Conservation (phyloP, 2,329 filamentous ascomycete genomes). For the Colletotrichum sp. region DNA sequence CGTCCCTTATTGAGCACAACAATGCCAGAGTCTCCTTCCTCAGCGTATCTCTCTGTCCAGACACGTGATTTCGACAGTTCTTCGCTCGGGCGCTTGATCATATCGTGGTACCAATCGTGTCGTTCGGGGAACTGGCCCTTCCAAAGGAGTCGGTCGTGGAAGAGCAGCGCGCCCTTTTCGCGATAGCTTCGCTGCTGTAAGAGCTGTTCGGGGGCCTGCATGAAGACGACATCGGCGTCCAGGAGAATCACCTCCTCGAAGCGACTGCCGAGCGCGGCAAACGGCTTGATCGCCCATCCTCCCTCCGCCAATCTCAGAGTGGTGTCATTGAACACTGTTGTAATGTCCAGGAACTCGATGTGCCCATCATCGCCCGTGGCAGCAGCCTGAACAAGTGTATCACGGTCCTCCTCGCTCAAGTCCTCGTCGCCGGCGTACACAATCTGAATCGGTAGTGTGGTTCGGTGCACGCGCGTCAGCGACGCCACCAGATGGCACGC, state of each 20-base stretch:
- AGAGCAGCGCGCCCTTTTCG: slow-evolving; percentile 39
- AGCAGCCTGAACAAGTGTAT: slow-evolving; percentile 26
- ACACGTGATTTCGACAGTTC: slow-evolving; percentile 38
- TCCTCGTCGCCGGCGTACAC: slow-evolving; percentile 41
- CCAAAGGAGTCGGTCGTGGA: slow-evolving; percentile 47
- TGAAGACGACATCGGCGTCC: slow-evolving; percentile 44
- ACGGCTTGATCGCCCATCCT: slow-evolving; percentile 47
- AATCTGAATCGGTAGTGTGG: slow-evolving; percentile 38
- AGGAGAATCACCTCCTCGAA: slow-evolving; percentile 43
- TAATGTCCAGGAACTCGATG: slow-evolving; percentile 37
- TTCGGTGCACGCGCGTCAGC: slow-evolving; percentile 32
- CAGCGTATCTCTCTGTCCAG: slow-evolving; percentile 43
- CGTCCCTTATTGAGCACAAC: slow-evolving; percentile 46
- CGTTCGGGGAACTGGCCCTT: slow-evolving; percentile 36
- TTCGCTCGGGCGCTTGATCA: slow-evolving; percentile 38
- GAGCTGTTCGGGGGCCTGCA: slow-evolving; percentile 38
- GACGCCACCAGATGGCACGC: slow-evolving; percentile 39
- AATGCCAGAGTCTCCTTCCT: slow-evolving; percentile 47
- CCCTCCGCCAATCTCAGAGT: slow-evolving; percentile 32
- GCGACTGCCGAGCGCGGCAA: slow-evolving; percentile 39
- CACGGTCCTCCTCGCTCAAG: slow-evolving; percentile 27
- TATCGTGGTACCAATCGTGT: slow-evolving; percentile 41
- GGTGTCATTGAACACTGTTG: slow-evolving; percentile 35
- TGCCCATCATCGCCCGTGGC: background rate
- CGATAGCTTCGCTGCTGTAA: slow-evolving; percentile 34